A percentile compares a stretch with the other conserved stretches of the same genome.
Evolutionary conservation across 164 flowering plant species (phyloP).

Genomic region (Protea cynaroides): DNA sequence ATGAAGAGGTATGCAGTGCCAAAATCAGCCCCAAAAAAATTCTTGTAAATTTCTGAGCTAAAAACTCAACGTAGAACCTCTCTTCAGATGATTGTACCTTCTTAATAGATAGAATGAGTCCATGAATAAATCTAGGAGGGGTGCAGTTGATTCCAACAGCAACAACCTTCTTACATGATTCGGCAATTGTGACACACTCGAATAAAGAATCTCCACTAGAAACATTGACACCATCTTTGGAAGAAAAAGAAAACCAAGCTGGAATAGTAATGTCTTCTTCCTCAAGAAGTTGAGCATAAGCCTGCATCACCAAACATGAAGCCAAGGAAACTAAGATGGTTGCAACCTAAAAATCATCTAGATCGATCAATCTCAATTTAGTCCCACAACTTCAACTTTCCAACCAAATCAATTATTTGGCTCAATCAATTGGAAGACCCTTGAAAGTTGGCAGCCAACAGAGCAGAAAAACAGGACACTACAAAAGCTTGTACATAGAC

Average conservation of each 20-base stretch:
- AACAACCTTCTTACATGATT: slow-evolving; percentile 61
- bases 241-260: slow-evolving; percentile 81
- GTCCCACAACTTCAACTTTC: background rate
- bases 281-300: slow-evolving; percentile 69
- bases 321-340: background rate
- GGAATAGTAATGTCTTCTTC: slow-evolving; percentile 69
- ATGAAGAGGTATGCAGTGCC: too few relatives aligned
- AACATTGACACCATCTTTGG: slow-evolving; percentile 69
- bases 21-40: too few relatives aligned
- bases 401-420: background rate
- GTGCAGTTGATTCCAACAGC: slow-evolving; percentile 96
- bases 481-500: too few relatives aligned
- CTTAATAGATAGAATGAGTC: slow-evolving; percentile 40
- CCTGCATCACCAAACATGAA: slow-evolving; percentile 32
- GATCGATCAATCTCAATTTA: background rate
- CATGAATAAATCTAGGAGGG: slow-evolving; percentile 74
- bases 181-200: slow-evolving; percentile 67
- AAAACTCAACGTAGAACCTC: too few relatives aligned
- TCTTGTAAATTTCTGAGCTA: too few relatives aligned
- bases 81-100: slow-evolving; percentile 36
- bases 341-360: too few relatives aligned
- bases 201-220: slow-evolving; percentile 70
- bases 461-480: too few relatives aligned
- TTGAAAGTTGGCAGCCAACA: too few relatives aligned
- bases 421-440: background rate